A percentile compares a stretch with the other conserved stretches of the same genome.
Conservation (phyloP, 352 stramenopile genomes). For the Phytophthora hibernalis region DNA sequence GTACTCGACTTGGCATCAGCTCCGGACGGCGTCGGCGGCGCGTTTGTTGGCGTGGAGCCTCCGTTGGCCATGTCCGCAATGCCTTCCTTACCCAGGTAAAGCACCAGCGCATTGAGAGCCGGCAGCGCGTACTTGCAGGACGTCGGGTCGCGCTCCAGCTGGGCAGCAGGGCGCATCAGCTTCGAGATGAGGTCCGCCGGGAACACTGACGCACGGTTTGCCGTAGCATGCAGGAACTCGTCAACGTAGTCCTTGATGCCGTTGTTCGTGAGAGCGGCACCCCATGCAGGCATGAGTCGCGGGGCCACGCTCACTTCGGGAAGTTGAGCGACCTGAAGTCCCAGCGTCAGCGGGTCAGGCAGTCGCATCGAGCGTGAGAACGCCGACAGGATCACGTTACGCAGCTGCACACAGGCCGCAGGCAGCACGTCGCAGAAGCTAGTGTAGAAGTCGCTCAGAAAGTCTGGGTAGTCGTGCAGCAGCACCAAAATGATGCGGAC, state of each 20-base stretch:
- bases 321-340: slow-evolving; percentile 97
- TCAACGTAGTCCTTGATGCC: slow-evolving; percentile 95
- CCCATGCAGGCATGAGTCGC: slow-evolving; percentile 94
- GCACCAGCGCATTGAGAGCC: slow-evolving; percentile 91
- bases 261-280: slow-evolving; percentile 91
- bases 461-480: slow-evolving; percentile 99
- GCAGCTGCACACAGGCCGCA: slow-evolving; percentile 96
- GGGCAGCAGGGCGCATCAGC: slow-evolving; percentile 63
- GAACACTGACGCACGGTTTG: slow-evolving; percentile 90
- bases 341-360: slow-evolving; percentile 97
- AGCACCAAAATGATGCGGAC: slow-evolving; percentile 98
- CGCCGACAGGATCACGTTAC: slow-evolving; percentile 98
- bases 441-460: slow-evolving; percentile 98
- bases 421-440: slow-evolving; percentile 99
- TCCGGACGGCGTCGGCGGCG: slow-evolving; percentile 24
- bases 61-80: slow-evolving; percentile 81
- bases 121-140: slow-evolving; percentile 93
- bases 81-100: slow-evolving; percentile 88
- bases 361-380: slow-evolving; percentile 97
- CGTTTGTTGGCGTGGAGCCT: slow-evolving; percentile 22
- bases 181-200: slow-evolving; percentile 82
- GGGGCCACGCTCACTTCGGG: slow-evolving; percentile 96
- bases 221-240: slow-evolving; percentile 93
- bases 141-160: slow-evolving; percentile 73
- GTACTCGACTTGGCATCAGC: slow-evolving; percentile 47